These are phyloP conservation scores for Alternaria consortialis DNA, from an alignment of 2,329 filamentous ascomycete species.

Conservation along the genomic window DNA sequence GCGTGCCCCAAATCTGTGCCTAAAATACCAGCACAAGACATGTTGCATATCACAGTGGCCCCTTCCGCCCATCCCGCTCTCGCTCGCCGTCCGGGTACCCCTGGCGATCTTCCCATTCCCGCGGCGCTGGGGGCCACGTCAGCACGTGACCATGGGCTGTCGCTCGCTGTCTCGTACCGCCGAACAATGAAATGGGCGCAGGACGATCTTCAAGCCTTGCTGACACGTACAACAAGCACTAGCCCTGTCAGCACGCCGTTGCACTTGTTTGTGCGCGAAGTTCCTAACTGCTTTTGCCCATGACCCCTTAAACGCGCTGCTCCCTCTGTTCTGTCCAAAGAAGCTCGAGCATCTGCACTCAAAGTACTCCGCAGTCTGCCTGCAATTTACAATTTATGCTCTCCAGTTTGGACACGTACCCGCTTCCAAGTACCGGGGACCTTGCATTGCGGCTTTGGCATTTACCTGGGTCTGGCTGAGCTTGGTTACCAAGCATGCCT, in stretches of 20 bases:
- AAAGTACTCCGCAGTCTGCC: not conserved
- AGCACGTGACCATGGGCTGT: conserved; percentile 17
- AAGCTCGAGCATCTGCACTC: conserved; percentile 20
- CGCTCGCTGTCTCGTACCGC: conserved; percentile 15
- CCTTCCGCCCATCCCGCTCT: conserved; percentile 6
- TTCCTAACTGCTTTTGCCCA: conserved; percentile 15
- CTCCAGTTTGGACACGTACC: conserved; percentile 5
- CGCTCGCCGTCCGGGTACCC: conserved; percentile 14
- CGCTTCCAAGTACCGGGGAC: conserved; percentile 7
- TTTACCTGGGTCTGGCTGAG: conserved; percentile 12
- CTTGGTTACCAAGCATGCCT: conserved; percentile 33
- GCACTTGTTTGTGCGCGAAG: conserved; percentile 7
- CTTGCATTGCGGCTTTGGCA: conserved; percentile 12
- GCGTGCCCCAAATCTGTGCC: not conserved
- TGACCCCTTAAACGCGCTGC: conserved; percentile 27
- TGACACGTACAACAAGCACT: conserved; percentile 33
- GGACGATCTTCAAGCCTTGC: conserved; percentile 25
- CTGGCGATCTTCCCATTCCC: conserved; percentile 23
- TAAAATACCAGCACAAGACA: conserved; percentile 2
- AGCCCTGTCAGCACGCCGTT: conserved; percentile 20
- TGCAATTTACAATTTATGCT: conserved; percentile 18
- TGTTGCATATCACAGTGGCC: conserved; percentile 2
- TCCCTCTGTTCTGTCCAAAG: conserved; percentile 6
- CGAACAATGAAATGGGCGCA: conserved; percentile 17
- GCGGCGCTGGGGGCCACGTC: conserved; percentile 11